Conservation (phyloP, 306 rosid genomes). For the Fragaria ananassa region DNA sequence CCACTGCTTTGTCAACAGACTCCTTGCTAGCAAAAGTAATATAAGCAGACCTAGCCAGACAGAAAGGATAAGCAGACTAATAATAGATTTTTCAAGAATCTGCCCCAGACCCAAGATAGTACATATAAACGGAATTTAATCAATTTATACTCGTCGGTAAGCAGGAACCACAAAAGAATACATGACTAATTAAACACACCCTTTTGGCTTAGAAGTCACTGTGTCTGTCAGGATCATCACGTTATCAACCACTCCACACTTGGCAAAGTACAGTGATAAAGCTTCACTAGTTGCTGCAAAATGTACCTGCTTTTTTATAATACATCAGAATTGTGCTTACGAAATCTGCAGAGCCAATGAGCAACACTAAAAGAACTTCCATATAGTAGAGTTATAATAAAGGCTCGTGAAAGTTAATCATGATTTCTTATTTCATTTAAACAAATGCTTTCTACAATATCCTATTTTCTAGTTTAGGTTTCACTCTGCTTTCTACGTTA, state of each 20-base stretch:
- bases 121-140: not conserved
- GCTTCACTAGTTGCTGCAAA: conserved; percentile 31
- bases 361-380: not conserved
- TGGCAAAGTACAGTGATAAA: conserved; percentile 24
- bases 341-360: not conserved
- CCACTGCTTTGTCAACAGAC: conserved; percentile 27
- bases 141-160: not conserved
- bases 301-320: conserved; percentile 20
- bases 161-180: not conserved
- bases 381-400: not conserved
- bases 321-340: not conserved
- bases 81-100: not conserved
- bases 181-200: conserved; percentile 14
- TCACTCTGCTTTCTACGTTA: not conserved
- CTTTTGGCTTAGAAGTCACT: conserved; percentile 24
- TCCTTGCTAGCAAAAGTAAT: conserved; percentile 30
- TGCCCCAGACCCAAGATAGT: not conserved
- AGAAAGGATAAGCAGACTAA: not conserved
- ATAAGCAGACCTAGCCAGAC: conserved; percentile 27
- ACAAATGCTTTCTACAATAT: not conserved
- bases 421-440: not conserved
- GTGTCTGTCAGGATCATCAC: conserved; percentile 14
- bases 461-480: not conserved
- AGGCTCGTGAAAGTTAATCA: not conserved
- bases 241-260: conserved; percentile 26